Base-by-base conservation (phyloP, 352 stramenopile species). In the Blastocystis hominis region DNA sequence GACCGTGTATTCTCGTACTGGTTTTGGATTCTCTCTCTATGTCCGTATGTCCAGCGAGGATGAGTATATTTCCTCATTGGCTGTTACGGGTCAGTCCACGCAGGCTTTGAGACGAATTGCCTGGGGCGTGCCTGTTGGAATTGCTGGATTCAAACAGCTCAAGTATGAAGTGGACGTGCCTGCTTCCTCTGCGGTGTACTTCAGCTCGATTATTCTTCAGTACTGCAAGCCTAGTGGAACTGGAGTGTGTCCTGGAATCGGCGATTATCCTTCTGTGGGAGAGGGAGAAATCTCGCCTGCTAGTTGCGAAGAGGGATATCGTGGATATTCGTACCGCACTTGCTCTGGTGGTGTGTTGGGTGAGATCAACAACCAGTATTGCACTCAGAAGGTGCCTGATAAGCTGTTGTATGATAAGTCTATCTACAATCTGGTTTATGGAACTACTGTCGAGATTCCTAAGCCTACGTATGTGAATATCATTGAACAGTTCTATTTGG, bases 361-460 rank as follows among this genome's bases (percentile, higher is more conserved):
- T 10, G 64, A 76, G n/a, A 17, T 78, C 68, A 78, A 78, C 4
- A 78, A 17, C 6, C 42, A 78, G 34, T 62, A 53, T 15, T 78
- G 68, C 42, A 17, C 62, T 20, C 46, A 78, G 38, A 78, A 78
- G 4, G 17, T 55, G 44, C 62, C 62, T 70, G 62, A n/a, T 2
- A 70, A 70, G 62, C 5, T 70, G 7, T 20, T 9, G 4, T 70
- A 70, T 36, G 7, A 1, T n/a, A 70, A 70, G 62, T 46, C 4
- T 36, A n/a, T 34, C 42, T 76, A 76, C 47, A n/a, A n/a, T 10
- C 55, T 76, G n/a, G 64, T 76, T 6, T 2, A 5, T 15, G 64
- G 24, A n/a, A 76, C 34, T 6, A 7, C 17, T 10, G 64, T 76
- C n/a, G 9, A 34, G n/a, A 76, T 40, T 3, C 36, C 24, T 34